These are phyloP conservation scores for Phaeosphaeria sp. DNA, from an alignment of 2,329 filamentous ascomycete genomes.

Conservation along the genomic window DNA sequence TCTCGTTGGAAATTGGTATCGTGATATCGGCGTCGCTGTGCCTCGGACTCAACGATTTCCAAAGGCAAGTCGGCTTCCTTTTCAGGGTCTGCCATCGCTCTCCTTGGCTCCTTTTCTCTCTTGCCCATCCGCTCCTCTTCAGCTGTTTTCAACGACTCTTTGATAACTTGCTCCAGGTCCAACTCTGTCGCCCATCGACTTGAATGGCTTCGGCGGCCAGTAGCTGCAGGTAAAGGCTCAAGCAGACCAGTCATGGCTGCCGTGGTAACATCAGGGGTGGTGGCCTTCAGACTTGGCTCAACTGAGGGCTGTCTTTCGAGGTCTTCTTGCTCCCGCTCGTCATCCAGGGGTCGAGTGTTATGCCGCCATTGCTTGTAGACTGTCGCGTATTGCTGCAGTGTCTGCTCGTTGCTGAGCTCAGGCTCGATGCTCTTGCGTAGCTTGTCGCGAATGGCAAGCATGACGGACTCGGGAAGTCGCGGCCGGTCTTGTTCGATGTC, in stretches of 20 bases:
- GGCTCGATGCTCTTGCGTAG: conserved; percentile 44
- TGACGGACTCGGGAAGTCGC: conserved; percentile 42
- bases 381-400: conserved; percentile 44
- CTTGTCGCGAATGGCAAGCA: conserved; percentile 45
- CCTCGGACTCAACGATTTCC: conserved; percentile 70
- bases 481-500: conserved; percentile 51
- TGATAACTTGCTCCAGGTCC: conserved; percentile 74
- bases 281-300: conserved; percentile 43
- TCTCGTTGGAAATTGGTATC: conserved; percentile 72
- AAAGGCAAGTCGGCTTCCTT: conserved; percentile 78
- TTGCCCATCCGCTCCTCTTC: conserved; percentile 75
- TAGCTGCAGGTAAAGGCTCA: conserved; percentile 33
- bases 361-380: conserved; percentile 52
- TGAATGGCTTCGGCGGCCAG: conserved; percentile 39
- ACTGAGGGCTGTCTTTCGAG: conserved; percentile 44
- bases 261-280: conserved; percentile 56
- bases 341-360: conserved; percentile 50
- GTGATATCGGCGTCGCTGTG: conserved; percentile 64
- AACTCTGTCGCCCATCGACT: conserved; percentile 65
- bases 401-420: conserved; percentile 35
- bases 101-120: conserved; percentile 65
- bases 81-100: conserved; percentile 74
- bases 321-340: conserved; percentile 48
- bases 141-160: conserved; percentile 71
- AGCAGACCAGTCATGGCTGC: conserved; percentile 35